These are phyloP conservation scores for Filobasidium wieringae DNA, from an alignment of 768 basidiomycete genomes.

Conservation along the genomic window DNA sequence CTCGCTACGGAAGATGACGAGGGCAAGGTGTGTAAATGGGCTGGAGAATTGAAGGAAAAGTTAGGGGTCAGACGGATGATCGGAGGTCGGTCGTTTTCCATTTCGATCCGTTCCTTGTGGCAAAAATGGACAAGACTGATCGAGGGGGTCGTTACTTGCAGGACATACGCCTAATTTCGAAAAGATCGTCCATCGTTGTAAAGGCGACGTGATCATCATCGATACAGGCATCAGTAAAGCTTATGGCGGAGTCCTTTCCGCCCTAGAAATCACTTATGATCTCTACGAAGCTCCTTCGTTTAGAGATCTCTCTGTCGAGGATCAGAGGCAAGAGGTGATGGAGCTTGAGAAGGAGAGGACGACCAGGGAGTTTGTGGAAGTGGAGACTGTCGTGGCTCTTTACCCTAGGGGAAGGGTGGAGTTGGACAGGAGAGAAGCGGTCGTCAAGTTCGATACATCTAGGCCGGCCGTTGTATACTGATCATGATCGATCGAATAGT, in stretches of 20 bases:
- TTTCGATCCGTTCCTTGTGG: neutral
- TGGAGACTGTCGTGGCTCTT: conserved; percentile 55
- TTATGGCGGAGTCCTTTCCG: conserved; percentile 84
- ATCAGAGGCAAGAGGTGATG: neutral
- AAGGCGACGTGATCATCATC: conserved; percentile 87
- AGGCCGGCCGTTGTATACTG: neutral
- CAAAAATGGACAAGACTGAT: too few relatives aligned
- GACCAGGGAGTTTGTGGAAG: conserved; percentile 44
- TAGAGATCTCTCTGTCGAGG: neutral
- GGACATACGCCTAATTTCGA: conserved; percentile 91
- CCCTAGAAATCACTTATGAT: conserved; percentile 73
- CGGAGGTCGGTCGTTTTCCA: conserved; percentile 17
- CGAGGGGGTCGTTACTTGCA: conserved; percentile 4
- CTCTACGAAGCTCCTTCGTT: conserved; percentile 52
- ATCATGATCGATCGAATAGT: too few relatives aligned
- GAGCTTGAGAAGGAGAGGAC: neutral
- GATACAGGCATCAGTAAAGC: conserved; percentile 96
- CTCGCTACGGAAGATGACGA: conserved; percentile 70
- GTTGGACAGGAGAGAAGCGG: neutral
- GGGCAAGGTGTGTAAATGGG: conserved; percentile 53
- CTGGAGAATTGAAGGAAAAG: conserved; percentile 56
- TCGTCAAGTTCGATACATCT: neutral
- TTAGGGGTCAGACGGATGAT: conserved; percentile 79
- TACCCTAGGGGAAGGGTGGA: conserved; percentile 39
- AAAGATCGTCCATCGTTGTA: conserved; percentile 72